Conservation (phyloP, 192 early-diverging fungal species). For the Pilaira anomala region DNA sequence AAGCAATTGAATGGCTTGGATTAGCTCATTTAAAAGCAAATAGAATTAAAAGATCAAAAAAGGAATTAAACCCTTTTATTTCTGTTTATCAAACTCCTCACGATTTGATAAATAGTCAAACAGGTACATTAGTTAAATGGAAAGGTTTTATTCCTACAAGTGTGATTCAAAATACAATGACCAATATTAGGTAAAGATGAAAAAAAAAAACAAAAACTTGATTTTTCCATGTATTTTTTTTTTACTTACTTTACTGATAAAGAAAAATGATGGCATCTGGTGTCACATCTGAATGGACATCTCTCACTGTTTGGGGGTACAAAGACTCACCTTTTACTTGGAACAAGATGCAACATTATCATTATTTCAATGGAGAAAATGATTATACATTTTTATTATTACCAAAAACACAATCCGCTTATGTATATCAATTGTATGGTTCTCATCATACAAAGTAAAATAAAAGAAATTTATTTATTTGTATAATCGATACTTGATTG, state of each 20-base stretch:
- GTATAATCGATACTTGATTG: not conserved
- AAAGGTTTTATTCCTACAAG: conserved; percentile 18
- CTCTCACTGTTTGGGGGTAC: conserved; percentile 28
- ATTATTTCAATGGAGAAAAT: conserved; percentile 26
- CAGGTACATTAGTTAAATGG: conserved; percentile 9
- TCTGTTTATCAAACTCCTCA: conserved; percentile 20
- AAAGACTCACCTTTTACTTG: conserved; percentile 26
- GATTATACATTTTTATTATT: conserved; percentile 31
- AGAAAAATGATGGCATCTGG: conserved; percentile 16
- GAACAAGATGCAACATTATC: conserved; percentile 20
- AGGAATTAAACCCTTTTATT: conserved; percentile 22
- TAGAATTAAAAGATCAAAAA: conserved; percentile 4
- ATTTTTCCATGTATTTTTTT: not conserved
- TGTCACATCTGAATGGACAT: conserved; percentile 13
- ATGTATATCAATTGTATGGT: conserved; percentile 21
- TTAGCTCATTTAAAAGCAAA: conserved; percentile 19
- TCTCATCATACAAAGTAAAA: conserved; percentile 14
- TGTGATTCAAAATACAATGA: conserved; percentile 6
- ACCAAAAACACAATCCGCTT: conserved; percentile 5
- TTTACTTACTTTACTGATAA: not conserved
- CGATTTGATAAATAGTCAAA: not conserved
- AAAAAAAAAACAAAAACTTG: not conserved
- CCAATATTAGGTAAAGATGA: conserved; percentile 15
- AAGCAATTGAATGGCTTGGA: conserved; percentile 30
- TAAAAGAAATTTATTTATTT: not conserved